Base-by-base conservation (phyloP, 2,329 filamentous ascomycete species). In the Gaeumannomyces sp. region DNA sequence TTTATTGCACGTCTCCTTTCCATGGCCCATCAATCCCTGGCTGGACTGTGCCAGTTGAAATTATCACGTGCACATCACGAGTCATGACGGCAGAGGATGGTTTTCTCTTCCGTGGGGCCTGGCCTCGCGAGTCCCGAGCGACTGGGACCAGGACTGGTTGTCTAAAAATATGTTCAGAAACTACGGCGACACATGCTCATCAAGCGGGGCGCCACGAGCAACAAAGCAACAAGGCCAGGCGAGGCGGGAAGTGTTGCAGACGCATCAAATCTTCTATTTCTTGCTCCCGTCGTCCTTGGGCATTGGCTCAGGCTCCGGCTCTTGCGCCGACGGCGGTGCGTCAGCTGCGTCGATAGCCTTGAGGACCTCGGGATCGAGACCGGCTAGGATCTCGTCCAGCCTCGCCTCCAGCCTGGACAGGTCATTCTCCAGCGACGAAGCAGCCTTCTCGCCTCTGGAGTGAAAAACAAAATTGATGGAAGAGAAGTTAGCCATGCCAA, bases 321-420 rank as follows among this genome's bases (percentile, higher is more conserved):
- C 59, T 45, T 27, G 29, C 2, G 59, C n/a, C 33, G 14, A 3
- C 35, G 35, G 35, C 4, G 35, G 45, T n/a, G 45, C 45, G 7
- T 53, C 45, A 4, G 45, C 7, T n/a, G 45, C 45, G 4, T 53
- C 45, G 22, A n/a, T 6, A n/a, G 45, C 45, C 45, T 53, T n/a
- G 45, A 53, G 7, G 57, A 31, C 25, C 57, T 28, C 57, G 35
- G 60, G 60, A 65, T 82, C 83, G 61, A 85, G 74, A 29, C 79
- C 78, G 22, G 80, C 81, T 28, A 87, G 76, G 28, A 87, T 75
- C 66, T 78, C 78, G 66, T 86, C 83, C n/a, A 87, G 78, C 71
- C 80, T 84, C 70, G 75, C 77, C 73, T 86, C 83, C 27, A 87
- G 76, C 45, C 71, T 80, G 11, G 78, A 76, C 62, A 87, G 76